Evolutionary conservation across 2,329 filamentous ascomycete genomes (phyloP).

Genomic region (Cladobotryum protrusum): DNA sequence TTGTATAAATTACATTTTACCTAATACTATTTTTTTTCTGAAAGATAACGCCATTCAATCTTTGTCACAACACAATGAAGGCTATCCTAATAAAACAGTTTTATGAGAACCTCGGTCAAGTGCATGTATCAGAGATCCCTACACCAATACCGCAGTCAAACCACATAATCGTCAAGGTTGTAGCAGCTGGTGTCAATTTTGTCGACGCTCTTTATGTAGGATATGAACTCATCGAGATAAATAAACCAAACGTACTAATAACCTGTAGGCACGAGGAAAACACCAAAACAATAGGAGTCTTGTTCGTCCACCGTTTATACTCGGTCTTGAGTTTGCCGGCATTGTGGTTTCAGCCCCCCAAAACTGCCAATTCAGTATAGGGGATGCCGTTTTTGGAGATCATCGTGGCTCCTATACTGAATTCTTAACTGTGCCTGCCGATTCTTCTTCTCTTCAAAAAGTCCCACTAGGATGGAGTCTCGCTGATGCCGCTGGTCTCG

Average conservation of each 20-base stretch:
- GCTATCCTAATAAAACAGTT: slow-evolving; percentile 24
- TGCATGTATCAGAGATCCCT: slow-evolving; percentile 20
- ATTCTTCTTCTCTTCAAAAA: slow-evolving; percentile 27
- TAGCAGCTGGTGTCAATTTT: slow-evolving; percentile 52
- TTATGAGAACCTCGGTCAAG: slow-evolving; percentile 17
- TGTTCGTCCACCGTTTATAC: slow-evolving; percentile 49
- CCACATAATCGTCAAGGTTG: slow-evolving; percentile 32
- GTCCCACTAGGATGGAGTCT: slow-evolving; percentile 41
- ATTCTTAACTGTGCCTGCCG: slow-evolving; percentile 37
- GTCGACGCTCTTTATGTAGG: slow-evolving; percentile 52
- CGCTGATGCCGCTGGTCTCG: slow-evolving; percentile 46
- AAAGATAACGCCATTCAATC: too few relatives aligned
- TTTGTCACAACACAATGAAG: slow-evolving; percentile 19
- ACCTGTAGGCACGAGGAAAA: slow-evolving; percentile 40
- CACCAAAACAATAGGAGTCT: slow-evolving; percentile 56
- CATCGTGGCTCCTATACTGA: slow-evolving; percentile 47
- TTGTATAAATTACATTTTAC: background rate
- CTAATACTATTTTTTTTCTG: too few relatives aligned
- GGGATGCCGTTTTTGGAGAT: slow-evolving; percentile 50
- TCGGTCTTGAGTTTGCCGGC: slow-evolving; percentile 57
- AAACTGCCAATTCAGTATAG: slow-evolving; percentile 31
- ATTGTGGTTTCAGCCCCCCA: slow-evolving; percentile 36
- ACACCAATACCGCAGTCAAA: slow-evolving; percentile 13
- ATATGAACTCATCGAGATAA: background rate
- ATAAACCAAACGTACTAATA: background rate